Evolutionary conservation across 306 rosid genomes (phyloP).

Genomic region (Sesbania bispinosa): DNA sequence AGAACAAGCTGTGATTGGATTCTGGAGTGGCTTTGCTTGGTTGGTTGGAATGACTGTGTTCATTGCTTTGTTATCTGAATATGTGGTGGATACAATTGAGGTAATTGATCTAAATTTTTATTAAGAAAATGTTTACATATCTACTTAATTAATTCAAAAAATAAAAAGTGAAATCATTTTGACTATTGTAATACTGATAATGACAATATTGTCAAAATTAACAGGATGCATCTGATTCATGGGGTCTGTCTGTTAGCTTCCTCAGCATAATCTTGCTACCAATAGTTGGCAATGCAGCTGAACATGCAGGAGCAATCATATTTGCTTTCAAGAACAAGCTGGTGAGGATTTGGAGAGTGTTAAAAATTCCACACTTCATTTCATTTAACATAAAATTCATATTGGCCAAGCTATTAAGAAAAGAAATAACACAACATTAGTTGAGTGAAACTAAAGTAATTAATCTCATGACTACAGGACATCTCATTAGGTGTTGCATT

Average conservation of each 20-base stretch:
- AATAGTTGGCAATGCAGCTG: slow-evolving; percentile 95
- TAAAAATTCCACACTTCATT: not conserved
- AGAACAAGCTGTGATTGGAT: slow-evolving; percentile 69
- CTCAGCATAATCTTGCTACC: slow-evolving; percentile 88
- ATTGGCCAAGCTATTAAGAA: not conserved
- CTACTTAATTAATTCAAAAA: too few relatives aligned
- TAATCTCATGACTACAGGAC: slow-evolving; percentile 55
- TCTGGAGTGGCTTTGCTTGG: slow-evolving; percentile 85
- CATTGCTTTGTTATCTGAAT: slow-evolving; percentile 83
- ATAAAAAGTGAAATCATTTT: too few relatives aligned
- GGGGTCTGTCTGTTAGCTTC: slow-evolving; percentile 87
- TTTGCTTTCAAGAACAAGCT: slow-evolving; percentile 92
- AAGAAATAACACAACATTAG: not conserved
- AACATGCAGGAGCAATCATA: slow-evolving; percentile 88
- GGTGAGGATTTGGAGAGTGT: slow-evolving; percentile 36
- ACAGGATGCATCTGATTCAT: slow-evolving; percentile 83
- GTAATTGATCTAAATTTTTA: too few relatives aligned
- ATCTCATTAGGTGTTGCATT: too few relatives aligned
- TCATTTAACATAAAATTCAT: not conserved
- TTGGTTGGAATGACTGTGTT: slow-evolving; percentile 69
- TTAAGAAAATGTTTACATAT: too few relatives aligned
- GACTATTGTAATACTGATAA: not conserved
- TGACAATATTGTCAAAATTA: not conserved
- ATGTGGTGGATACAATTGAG: slow-evolving; percentile 85
- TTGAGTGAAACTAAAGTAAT: slow-evolving; percentile 5